Evolutionary conservation across 1,139 yeast genomes (phyloP), one percentile per base, ranked within the genome.

Genomic region (Zygosaccharomyces sapae): DNA sequence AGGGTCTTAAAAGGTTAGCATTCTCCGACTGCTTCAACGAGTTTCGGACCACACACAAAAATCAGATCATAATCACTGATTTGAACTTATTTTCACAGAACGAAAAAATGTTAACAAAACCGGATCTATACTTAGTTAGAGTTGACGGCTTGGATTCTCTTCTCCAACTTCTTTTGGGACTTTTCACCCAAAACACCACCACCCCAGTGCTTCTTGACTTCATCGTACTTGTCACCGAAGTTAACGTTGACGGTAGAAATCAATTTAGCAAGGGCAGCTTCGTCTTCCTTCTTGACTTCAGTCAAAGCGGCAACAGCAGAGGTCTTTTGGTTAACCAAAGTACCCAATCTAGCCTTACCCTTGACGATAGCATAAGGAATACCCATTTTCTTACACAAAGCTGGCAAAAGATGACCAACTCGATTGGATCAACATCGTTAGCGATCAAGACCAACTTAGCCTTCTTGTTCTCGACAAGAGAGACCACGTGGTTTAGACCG

Each of bases 271-370:
- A 90, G 83, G 70, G 88, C 90, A 70, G 95, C 81, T 78, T 88
- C 94, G 74, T 92, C 97, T 73, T 87, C 96, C 59, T 94, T 75
- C 69, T 76, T 79, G 67, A 90, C 97, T 71, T 90, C 97, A 61
- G 96, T 88, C 73, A 90, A 76, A 69, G 97, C 97, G 68, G 95
- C 96, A 64, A 88, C 97, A 56, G 97, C 83, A 62, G 96, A 83
- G 68, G 92, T 89, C 86, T 90, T 90, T 79, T 88, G 81, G 87
- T 89, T 96, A 59, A 89, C 96, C 67, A 90, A 82, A 68, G 96
- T 86, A 66, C 97, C 97, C 69, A 90, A 84, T 83, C 97, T 88
- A 61, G 97, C 96, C 85, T 89, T 90, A 75, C 97, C 97, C 83
- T 90, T 90, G 69, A 90, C 88, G 71, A 90, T 86, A 64, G 97